phyloP scores from a whole-genome alignment of 768 basidiomycete species.

The Boletus subcaerulescens region DNA sequence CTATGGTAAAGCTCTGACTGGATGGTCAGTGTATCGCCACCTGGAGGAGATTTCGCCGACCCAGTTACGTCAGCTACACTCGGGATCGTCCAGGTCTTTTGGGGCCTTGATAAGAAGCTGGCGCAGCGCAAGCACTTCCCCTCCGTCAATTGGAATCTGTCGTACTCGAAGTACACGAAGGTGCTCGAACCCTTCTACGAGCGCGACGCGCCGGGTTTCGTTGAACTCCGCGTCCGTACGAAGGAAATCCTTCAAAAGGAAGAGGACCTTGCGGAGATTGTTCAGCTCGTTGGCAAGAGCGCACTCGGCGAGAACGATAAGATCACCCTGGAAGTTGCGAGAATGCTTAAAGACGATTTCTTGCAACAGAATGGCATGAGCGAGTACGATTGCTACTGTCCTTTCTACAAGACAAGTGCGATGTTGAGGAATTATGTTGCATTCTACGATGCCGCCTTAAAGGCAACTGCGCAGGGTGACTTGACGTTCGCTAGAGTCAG shows the following conservation, averaged over 20 bases:
- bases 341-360: slow-evolving; percentile 97
- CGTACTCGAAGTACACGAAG: slow-evolving; percentile 98
- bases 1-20: background rate
- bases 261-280: slow-evolving; percentile 97
- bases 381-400: slow-evolving; percentile 95
- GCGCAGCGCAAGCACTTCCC: slow-evolving; percentile 99
- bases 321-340: slow-evolving; percentile 95
- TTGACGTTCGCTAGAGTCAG: slow-evolving; percentile 85
- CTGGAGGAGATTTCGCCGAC: slow-evolving; percentile 99
- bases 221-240: slow-evolving; percentile 85
- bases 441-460: slow-evolving; percentile 89
- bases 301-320: slow-evolving; percentile 97
- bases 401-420: slow-evolving; percentile 97
- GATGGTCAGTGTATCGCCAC: slow-evolving; percentile 81
- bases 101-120: slow-evolving; percentile 99
- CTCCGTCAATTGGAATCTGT: slow-evolving; percentile 99
- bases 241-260: slow-evolving; percentile 99
- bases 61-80: slow-evolving; percentile 97
- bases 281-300: slow-evolving; percentile 98
- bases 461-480: slow-evolving; percentile 79
- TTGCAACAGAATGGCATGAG: slow-evolving; percentile 99
- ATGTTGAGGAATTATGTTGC: slow-evolving; percentile 95
- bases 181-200: slow-evolving; percentile 94
- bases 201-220: slow-evolving; percentile 86
- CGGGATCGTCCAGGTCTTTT: slow-evolving; percentile 99